phyloP scores from a whole-genome alignment of 2,329 filamentous ascomycete genomes.

The Taxawa tesnikishii region DNA sequence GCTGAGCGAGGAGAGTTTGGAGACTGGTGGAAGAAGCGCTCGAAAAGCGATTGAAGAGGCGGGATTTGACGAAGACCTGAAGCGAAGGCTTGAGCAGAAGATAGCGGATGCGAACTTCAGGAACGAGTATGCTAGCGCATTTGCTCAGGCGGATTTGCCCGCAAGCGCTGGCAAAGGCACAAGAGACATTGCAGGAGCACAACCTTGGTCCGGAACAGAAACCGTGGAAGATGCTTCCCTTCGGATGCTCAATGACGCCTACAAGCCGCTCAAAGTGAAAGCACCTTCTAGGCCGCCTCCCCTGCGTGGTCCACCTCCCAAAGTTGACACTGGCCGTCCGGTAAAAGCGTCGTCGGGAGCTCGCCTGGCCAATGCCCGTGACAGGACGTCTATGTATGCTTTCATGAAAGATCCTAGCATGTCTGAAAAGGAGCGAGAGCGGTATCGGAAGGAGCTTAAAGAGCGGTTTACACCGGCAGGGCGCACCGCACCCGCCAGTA shows the following conservation, averaged over 20 bases:
- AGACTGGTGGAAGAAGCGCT: constrained; percentile 41
- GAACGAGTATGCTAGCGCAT: constrained; percentile 39
- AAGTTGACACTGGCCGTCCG: constrained; percentile 29
- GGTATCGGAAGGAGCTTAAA: constrained; percentile 58
- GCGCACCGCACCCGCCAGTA: constrained; percentile 59
- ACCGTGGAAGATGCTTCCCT: constrained; percentile 60
- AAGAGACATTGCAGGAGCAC: constrained; percentile 52
- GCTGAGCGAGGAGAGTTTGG: constrained; percentile 48
- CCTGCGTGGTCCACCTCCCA: constrained; percentile 24
- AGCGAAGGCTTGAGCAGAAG: constrained; percentile 44
- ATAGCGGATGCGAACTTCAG: constrained; percentile 44
- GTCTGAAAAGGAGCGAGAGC: constrained; percentile 60
- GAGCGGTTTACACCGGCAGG: constrained; percentile 68
- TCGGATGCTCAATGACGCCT: constrained; percentile 59
- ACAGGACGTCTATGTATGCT: constrained; percentile 44
- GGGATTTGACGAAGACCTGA: constrained; percentile 51
- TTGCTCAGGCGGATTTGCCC: constrained; percentile 42
- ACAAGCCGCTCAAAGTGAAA: constrained; percentile 42
- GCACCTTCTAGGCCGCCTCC: constrained; percentile 26
- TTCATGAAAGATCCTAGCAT: constrained; percentile 43
- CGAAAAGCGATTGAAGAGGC: constrained; percentile 46
- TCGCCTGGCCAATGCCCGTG: constrained; percentile 45
- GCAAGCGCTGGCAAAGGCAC: constrained; percentile 56
- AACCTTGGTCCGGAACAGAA: constrained; percentile 72
- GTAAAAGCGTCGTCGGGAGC: constrained; percentile 28